Conservation (phyloP, 805 yeast species). For the Kodamaea leandrae region DNA sequence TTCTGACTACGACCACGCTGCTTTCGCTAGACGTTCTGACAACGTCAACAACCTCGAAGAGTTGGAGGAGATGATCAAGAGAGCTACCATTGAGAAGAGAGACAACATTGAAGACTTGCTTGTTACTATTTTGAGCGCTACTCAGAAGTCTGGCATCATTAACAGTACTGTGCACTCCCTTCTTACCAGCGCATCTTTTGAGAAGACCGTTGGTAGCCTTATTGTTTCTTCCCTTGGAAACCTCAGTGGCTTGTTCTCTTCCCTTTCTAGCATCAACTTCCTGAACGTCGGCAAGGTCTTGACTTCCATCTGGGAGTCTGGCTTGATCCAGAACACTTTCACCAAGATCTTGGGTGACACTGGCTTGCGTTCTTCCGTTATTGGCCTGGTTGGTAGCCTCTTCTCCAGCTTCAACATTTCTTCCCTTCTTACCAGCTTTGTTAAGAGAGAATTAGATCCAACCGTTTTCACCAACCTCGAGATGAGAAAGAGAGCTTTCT, state of each 20-base stretch:
- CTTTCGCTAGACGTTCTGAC: slow-evolving; percentile 3
- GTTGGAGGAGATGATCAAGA: slow-evolving; percentile 2
- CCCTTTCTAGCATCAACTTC: slow-evolving; percentile 16
- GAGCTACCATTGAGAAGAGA: slow-evolving; percentile 17
- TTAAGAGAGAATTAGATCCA: slow-evolving; percentile 6
- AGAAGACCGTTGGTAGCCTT: slow-evolving; percentile 21
- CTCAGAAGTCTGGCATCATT: slow-evolving; percentile 27
- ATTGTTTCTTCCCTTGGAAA: slow-evolving; percentile 23
- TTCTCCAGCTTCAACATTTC: slow-evolving; percentile 13
- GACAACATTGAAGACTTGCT: slow-evolving; percentile 31
- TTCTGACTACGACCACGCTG: background rate
- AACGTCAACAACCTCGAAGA: background rate
- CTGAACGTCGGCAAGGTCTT: slow-evolving; percentile 20
- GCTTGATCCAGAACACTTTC: slow-evolving; percentile 23
- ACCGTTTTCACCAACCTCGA: slow-evolving; percentile 1
- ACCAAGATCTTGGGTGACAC: slow-evolving; percentile 23
- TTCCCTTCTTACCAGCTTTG: slow-evolving; percentile 1
- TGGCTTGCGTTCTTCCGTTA: slow-evolving; percentile 21
- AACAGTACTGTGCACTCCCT: slow-evolving; percentile 23
- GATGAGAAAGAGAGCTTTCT: background rate
- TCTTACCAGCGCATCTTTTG: slow-evolving; percentile 24
- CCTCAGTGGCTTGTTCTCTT: slow-evolving; percentile 13
- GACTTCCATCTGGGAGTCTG: slow-evolving; percentile 21
- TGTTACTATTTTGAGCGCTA: slow-evolving; percentile 26
- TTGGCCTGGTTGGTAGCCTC: slow-evolving; percentile 20